Evolutionary conservation across 108 stramenopile species (phyloP).

Genomic region (Phaeodactylum tricornutum): DNA sequence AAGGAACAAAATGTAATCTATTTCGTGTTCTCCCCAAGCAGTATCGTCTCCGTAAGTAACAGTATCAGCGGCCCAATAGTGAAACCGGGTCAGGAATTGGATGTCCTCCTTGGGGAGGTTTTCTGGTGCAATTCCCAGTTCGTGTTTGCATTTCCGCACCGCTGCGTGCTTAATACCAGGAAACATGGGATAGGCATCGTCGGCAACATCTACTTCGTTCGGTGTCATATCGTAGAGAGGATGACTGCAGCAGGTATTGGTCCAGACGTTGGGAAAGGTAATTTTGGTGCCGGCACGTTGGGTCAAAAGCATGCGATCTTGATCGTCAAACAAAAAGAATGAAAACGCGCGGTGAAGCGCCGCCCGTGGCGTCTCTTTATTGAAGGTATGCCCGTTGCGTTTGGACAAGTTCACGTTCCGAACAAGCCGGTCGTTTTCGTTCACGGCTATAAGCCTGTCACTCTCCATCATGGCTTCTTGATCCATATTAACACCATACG

Average conservation of each 20-base stretch:
- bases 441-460: conserved; percentile 76
- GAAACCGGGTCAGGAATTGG: conserved; percentile 95
- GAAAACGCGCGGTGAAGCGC: conserved; percentile 97
- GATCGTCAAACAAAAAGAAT: conserved; percentile 92
- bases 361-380: conserved; percentile 44
- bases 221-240: conserved; percentile 87
- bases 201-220: conserved; percentile 59
- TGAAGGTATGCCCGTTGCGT: conserved; percentile 55
- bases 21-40: conserved; percentile 99
- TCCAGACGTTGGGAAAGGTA: conserved; percentile 99
- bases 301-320: conserved; percentile 82
- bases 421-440: conserved; percentile 66
- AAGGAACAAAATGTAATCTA: conserved; percentile 94
- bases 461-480: conserved; percentile 76
- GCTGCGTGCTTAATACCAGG: conserved; percentile 94
- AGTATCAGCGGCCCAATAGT: conserved; percentile 94
- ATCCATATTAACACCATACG: conserved; percentile 32
- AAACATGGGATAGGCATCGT: conserved; percentile 32
- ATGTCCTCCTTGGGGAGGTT: conserved; percentile 49
- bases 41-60: conserved; percentile 74
- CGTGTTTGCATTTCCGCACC: conserved; percentile 92
- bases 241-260: conserved; percentile 98
- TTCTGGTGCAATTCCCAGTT: conserved; percentile 86
- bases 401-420: conserved; percentile 52
- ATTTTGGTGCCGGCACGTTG: conserved; percentile 92